Percentiles rank a stretch among this genome's conserved stretches.
Evolutionary conservation across 2,329 filamentous ascomycete genomes (phyloP).

Genomic region (Metarhizium robertsii): DNA sequence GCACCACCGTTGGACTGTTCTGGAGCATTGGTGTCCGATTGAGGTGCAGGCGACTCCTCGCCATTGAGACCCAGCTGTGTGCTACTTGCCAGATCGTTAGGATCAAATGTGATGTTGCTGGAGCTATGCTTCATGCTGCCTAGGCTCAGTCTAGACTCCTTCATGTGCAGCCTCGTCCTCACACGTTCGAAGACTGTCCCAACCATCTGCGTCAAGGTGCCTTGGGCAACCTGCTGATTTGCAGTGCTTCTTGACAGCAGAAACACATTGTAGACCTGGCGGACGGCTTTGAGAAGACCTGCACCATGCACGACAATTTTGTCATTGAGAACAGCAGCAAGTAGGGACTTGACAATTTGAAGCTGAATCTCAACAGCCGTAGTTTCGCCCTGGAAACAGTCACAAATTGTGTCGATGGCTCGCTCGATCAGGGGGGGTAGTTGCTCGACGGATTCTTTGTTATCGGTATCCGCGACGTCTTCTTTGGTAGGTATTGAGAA

Average conservation of each 20-base stretch:
- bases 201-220: conserved; percentile 96
- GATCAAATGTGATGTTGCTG: conserved; percentile 43
- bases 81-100: conserved; percentile 29
- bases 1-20: conserved; percentile 27
- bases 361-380: conserved; percentile 88
- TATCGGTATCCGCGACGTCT: conserved; percentile 19
- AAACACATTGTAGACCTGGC: conserved; percentile 98
- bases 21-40: conserved; percentile 19
- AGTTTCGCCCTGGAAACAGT: conserved; percentile 95
- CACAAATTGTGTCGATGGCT: conserved; percentile 98
- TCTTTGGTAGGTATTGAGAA: conserved; percentile 63
- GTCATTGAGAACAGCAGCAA: conserved; percentile 93
- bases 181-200: conserved; percentile 96
- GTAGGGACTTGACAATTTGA: conserved; percentile 93
- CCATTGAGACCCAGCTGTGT: conserved; percentile 27
- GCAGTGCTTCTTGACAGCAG: conserved; percentile 85
- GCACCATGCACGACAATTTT: conserved; percentile 98
- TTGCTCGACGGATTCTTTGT: conserved; percentile 28
- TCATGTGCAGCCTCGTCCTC: conserved; percentile 75
- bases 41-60: conserved; percentile 24
- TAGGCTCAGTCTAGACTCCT: conserved; percentile 63
- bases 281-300: conserved; percentile 88
- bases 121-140: conserved; percentile 41
- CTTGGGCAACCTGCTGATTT: conserved; percentile 96
- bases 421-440: conserved; percentile 79